These are phyloP conservation scores for Stagonosporopsis tanaceti DNA, from an alignment of 2,329 filamentous ascomycete genomes.

Conservation along the genomic window DNA sequence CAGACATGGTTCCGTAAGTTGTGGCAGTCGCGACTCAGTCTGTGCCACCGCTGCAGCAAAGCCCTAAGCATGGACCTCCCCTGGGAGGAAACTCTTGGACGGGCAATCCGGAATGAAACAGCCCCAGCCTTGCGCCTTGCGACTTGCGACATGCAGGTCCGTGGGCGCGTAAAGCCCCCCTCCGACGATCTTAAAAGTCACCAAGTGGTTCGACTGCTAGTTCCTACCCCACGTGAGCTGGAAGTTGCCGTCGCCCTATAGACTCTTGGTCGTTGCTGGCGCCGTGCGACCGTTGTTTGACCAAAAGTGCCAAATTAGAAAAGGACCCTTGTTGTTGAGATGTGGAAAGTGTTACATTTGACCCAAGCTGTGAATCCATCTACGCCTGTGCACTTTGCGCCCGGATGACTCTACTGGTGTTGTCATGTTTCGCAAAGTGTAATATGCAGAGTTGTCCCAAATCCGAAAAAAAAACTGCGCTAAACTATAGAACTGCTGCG, in stretches of 20 bases:
- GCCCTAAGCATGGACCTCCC: slow-evolving; percentile 11
- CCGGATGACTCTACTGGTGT: neutral
- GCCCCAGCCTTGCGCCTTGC: slow-evolving; percentile 13
- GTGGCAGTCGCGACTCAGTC: slow-evolving; percentile 9
- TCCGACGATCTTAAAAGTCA: slow-evolving; percentile 9
- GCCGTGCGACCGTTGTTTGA: slow-evolving; percentile 18
- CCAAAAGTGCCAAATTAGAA: slow-evolving; percentile 3
- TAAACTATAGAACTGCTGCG: slow-evolving; percentile 3
- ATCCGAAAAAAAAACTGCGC: slow-evolving; percentile 4
- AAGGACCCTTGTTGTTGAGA: slow-evolving; percentile 5
- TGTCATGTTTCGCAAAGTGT: neutral
- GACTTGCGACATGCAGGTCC: slow-evolving; percentile 15
- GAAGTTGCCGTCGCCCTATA: slow-evolving; percentile 13
- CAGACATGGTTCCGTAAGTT: slow-evolving; percentile 20
- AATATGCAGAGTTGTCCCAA: slow-evolving; percentile 1
- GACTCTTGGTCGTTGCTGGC: slow-evolving; percentile 9
- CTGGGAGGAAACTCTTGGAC: slow-evolving; percentile 7
- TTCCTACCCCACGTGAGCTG: slow-evolving; percentile 18
- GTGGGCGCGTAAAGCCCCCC: slow-evolving; percentile 8
- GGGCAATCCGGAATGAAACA: slow-evolving; percentile 14
- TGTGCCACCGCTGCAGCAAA: slow-evolving; percentile 14
- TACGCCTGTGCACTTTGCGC: slow-evolving; percentile 6
- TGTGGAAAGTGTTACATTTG: slow-evolving; percentile 2
- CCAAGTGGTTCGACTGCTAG: slow-evolving; percentile 17
- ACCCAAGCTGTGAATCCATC: slow-evolving; percentile 1